phyloP scores from a whole-genome alignment of 176 grass and related monocot genomes.

The Pontederia crassipes region DNA sequence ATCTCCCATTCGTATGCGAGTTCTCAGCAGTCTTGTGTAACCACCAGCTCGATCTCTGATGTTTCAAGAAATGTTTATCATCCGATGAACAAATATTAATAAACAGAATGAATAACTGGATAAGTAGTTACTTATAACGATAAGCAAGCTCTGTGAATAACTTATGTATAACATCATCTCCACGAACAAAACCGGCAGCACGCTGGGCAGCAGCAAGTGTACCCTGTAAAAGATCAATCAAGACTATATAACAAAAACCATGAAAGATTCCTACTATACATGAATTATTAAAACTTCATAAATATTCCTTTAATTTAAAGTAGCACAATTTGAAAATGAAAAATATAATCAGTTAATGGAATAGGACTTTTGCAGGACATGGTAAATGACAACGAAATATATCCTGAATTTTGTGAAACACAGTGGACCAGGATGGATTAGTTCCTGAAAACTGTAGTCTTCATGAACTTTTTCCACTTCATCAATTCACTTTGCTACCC shows the following conservation, averaged over 20 bases:
- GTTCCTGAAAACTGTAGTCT: too few relatives aligned
- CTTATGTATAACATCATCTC: constrained; percentile 92
- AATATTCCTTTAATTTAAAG: too few relatives aligned
- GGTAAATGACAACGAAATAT: too few relatives aligned
- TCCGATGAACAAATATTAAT: neutral
- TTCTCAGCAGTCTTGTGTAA: constrained; percentile 69
- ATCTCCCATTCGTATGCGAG: constrained; percentile 78
- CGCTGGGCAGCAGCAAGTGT: constrained; percentile 53
- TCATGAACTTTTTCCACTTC: too few relatives aligned
- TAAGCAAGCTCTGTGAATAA: constrained; percentile 88
- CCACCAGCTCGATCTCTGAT: constrained; percentile 69
- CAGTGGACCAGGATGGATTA: too few relatives aligned
- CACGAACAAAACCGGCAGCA: constrained; percentile 76
- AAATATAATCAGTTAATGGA: too few relatives aligned
- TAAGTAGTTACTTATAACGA: constrained; percentile 54
- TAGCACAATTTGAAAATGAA: too few relatives aligned
- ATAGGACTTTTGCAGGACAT: too few relatives aligned
- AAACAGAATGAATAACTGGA: neutral
- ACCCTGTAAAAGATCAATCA: constrained; percentile 39
- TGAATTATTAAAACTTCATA: too few relatives aligned
- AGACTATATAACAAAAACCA: neutral
- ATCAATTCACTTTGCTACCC: too few relatives aligned
- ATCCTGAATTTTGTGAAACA: too few relatives aligned
- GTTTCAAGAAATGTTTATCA: neutral
- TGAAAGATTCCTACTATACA: too few relatives aligned